Evolutionary conservation across 345 rosid species (phyloP).

Genomic region (Cardamine occulta): DNA sequence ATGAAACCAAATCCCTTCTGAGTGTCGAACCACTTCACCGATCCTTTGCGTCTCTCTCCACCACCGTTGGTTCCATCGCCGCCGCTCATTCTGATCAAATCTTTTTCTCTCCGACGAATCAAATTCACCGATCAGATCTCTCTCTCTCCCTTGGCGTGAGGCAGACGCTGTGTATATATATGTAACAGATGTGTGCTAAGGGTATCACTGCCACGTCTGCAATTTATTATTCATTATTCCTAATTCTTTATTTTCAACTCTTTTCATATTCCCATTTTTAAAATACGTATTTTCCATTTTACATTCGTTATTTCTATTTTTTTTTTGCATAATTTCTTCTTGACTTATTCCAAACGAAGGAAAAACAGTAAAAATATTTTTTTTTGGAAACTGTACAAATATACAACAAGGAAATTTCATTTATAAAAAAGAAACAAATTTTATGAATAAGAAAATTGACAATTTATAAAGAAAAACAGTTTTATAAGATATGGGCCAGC

Average conservation of each 20-base stretch:
- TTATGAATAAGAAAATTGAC: neutral
- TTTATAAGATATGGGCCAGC: slow-evolving; percentile 18
- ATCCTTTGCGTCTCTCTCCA: slow-evolving; percentile 48
- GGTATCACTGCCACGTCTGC: slow-evolving; percentile 47
- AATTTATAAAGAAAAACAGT: neutral
- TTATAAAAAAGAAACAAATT: neutral
- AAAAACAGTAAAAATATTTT: no score
- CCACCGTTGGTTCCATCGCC: slow-evolving; percentile 28
- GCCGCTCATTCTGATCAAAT: slow-evolving; percentile 35
- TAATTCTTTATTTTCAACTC: neutral
- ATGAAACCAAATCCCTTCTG: slow-evolving; percentile 92
- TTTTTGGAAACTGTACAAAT: neutral
- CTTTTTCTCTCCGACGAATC: neutral
- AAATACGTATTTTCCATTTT: neutral
- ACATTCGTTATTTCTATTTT: neutral
- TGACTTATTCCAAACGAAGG: slow-evolving; percentile 9
- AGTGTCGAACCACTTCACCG: slow-evolving; percentile 76
- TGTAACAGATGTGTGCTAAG: slow-evolving; percentile 27
- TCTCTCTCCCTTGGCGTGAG: slow-evolving; percentile 19
- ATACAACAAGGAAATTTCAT: neutral
- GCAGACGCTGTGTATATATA: slow-evolving; percentile 47
- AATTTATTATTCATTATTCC: neutral
- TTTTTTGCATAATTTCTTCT: neutral
- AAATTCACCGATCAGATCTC: slow-evolving; percentile 26
- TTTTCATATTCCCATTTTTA: slow-evolving; percentile 1